Evolutionary conservation across 2,329 filamentous ascomycete genomes (phyloP).

Genomic region (Akanthomyces uredinophilus): DNA sequence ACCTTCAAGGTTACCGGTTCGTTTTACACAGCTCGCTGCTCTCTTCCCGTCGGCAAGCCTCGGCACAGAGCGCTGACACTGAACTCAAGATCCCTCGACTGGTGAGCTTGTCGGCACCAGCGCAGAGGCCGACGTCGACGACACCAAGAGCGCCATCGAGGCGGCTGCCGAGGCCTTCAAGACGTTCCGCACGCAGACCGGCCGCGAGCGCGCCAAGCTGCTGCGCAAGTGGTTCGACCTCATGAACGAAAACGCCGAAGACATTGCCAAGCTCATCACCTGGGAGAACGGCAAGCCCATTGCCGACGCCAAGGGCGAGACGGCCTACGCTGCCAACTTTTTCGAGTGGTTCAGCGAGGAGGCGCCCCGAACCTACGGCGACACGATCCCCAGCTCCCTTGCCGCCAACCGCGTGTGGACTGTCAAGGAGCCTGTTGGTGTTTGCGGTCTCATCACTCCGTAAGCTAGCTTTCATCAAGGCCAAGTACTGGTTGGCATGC

Average conservation of each 20-base stretch:
- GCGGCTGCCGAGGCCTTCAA: constrained; percentile 75
- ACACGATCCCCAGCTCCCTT: constrained; percentile 65
- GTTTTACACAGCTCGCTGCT: constrained; percentile 9
- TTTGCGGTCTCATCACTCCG: constrained; percentile 77
- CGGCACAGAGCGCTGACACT: constrained; percentile 5
- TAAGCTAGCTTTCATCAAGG: constrained; percentile 24
- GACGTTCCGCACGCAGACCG: constrained; percentile 64
- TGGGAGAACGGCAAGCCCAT: constrained; percentile 87
- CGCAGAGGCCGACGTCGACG: constrained; percentile 75
- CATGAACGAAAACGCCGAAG: constrained; percentile 71
- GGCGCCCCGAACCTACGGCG: constrained; percentile 67
- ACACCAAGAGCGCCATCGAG: constrained; percentile 75
- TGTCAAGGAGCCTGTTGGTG: constrained; percentile 77
- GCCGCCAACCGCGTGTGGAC: constrained; percentile 72
- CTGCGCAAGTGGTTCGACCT: constrained; percentile 78
- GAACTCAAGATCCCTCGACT: constrained; percentile 70
- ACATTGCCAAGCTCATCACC: constrained; percentile 77
- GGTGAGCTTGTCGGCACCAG: constrained; percentile 75
- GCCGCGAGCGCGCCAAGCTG: constrained; percentile 67
- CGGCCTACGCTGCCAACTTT: constrained; percentile 67
- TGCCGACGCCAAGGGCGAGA: constrained; percentile 68
- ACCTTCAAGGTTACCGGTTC: constrained; percentile 80
- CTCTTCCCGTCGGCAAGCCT: background rate
- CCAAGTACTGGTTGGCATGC: background rate
- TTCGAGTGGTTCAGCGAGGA: constrained; percentile 80